phyloP scores from a whole-genome alignment of 768 basidiomycete species.

The Hortiboletus flavorubellus region DNA sequence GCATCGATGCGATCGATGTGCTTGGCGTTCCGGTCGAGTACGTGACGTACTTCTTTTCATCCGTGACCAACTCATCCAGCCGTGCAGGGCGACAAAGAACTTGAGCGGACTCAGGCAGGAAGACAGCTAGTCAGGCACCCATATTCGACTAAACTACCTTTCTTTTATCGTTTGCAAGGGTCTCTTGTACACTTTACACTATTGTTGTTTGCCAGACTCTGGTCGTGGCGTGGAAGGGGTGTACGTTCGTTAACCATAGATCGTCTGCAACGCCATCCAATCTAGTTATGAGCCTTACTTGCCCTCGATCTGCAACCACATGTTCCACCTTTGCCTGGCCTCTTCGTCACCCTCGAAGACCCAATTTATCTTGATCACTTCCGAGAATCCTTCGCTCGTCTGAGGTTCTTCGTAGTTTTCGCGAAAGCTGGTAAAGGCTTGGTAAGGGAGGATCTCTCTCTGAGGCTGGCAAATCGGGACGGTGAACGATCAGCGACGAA shows the following conservation, averaged over 20 bases:
- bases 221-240: background rate
- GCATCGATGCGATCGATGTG: constrained; percentile 66
- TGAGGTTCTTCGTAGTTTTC: constrained; percentile 65
- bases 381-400: constrained; percentile 67
- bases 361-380: constrained; percentile 78
- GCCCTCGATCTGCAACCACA: constrained; percentile 82
- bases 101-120: constrained; percentile 38
- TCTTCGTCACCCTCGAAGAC: constrained; percentile 73
- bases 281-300: constrained; percentile 37
- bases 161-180: background rate
- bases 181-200: too few species aligned
- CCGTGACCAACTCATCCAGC: background rate
- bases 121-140: constrained; percentile 19
- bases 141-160: background rate
- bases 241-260: constrained; percentile 2
- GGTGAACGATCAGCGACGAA: background rate
- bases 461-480: constrained; percentile 32
- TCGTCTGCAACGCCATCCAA: background rate
- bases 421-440: constrained; percentile 56
- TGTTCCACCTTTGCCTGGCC: constrained; percentile 68
- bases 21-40: constrained; percentile 59
- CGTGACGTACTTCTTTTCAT: constrained; percentile 21
- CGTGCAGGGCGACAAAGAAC: constrained; percentile 35
- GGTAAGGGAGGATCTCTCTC: constrained; percentile 55
- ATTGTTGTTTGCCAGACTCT: background rate